phyloP scores from a whole-genome alignment of 306 rosid genomes.

The Spatholobus suberectus region DNA sequence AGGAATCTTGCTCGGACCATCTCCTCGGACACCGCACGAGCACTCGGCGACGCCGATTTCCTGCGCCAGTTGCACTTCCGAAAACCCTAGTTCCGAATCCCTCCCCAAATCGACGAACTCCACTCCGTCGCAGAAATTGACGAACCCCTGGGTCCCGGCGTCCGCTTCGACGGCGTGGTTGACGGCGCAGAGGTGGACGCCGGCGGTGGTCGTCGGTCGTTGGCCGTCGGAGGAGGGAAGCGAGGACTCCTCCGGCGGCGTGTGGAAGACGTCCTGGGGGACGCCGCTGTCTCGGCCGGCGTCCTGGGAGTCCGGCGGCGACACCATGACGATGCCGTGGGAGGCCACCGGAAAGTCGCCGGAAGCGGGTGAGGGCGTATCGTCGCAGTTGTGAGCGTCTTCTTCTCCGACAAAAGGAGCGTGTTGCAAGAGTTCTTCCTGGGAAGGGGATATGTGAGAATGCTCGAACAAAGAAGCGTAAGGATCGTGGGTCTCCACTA shows the following conservation, averaged over 20 bases:
- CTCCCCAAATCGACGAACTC: constrained; percentile 43
- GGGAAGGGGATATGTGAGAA: not conserved
- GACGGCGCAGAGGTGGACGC: not conserved
- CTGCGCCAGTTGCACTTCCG: not conserved
- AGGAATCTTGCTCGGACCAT: not conserved
- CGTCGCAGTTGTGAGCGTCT: not conserved
- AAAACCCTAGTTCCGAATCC: constrained; percentile 50
- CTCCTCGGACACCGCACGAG: not conserved
- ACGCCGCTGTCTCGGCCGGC: not conserved
- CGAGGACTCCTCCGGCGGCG: constrained; percentile 56
- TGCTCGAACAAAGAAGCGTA: not conserved
- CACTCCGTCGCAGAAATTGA: not conserved
- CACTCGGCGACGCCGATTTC: not conserved
- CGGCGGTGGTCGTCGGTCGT: not conserved
- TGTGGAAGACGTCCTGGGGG: constrained; percentile 57
- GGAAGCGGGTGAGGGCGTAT: not conserved
- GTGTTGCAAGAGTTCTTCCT: not conserved
- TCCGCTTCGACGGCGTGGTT: not conserved
- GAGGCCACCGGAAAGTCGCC: not conserved
- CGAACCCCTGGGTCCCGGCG: not conserved
- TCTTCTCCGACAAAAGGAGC: not conserved
- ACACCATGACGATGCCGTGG: constrained; percentile 39
- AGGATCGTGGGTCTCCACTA: not conserved
- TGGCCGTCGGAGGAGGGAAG: constrained; percentile 39
- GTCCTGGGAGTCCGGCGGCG: constrained; percentile 44